phyloP scores from a whole-genome alignment of 768 basidiomycete species.

The Tulasnella sp. region DNA sequence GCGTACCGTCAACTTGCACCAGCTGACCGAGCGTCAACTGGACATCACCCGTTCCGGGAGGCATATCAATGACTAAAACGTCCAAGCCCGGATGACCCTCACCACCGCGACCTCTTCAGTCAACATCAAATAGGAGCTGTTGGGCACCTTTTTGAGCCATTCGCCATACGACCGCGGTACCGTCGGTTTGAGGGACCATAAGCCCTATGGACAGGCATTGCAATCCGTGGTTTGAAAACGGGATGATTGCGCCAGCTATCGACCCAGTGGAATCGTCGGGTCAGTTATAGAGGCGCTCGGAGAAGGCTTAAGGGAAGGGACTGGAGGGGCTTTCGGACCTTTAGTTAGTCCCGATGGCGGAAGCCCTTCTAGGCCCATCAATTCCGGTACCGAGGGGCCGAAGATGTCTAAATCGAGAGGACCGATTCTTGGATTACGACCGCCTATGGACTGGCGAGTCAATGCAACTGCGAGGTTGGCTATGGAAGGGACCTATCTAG shows the following conservation, averaged over 20 bases:
- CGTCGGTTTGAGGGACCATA: slow-evolving; percentile 53
- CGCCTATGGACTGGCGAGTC: slow-evolving; percentile 34
- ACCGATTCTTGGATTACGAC: slow-evolving; percentile 54
- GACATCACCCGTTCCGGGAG: slow-evolving; percentile 95
- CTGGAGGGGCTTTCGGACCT: slow-evolving; percentile 34
- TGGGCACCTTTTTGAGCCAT: slow-evolving; percentile 99
- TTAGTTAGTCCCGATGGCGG: slow-evolving; percentile 71
- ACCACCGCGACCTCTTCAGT: slow-evolving; percentile 53
- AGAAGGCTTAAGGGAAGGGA: neutral
- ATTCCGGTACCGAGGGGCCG: slow-evolving; percentile 85
- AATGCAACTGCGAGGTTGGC: slow-evolving; percentile 78
- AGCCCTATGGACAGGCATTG: slow-evolving; percentile 98
- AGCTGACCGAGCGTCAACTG: slow-evolving; percentile 86
- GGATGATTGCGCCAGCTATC: slow-evolving; percentile 67
- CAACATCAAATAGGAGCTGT: slow-evolving; percentile 91
- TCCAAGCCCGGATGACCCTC: slow-evolving; percentile 53
- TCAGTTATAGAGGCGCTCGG: no score
- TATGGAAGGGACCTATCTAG: slow-evolving; percentile 8
- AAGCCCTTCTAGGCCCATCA: slow-evolving; percentile 76
- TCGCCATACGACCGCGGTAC: slow-evolving; percentile 82
- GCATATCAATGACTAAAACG: slow-evolving; percentile 87
- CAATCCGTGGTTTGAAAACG: slow-evolving; percentile 78
- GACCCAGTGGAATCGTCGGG: neutral
- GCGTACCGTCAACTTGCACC: slow-evolving; percentile 70
- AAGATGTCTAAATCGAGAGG: slow-evolving; percentile 92